A percentile compares a stretch with the other conserved stretches of the same genome.
Evolutionary conservation across 2,329 filamentous ascomycete genomes (phyloP).

Genomic region (Fusarium newnesense): DNA sequence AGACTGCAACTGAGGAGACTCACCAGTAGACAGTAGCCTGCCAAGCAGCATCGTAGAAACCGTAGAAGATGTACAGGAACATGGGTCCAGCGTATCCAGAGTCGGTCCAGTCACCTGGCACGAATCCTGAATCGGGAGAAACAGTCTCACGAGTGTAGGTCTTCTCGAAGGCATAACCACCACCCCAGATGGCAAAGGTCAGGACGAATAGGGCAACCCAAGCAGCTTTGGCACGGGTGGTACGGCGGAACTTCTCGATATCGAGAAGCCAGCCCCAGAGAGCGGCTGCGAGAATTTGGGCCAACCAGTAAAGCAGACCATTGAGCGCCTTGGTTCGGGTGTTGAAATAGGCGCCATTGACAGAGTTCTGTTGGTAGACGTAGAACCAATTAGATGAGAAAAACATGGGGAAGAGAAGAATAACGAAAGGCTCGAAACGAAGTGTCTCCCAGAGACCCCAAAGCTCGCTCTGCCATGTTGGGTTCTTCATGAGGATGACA

Average conservation of each 20-base stretch:
- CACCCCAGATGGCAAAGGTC: conserved; percentile 85
- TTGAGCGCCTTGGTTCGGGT: conserved; percentile 80
- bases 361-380: conserved; percentile 79
- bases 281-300: conserved; percentile 80
- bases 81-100: conserved; percentile 78
- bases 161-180: conserved; percentile 79
- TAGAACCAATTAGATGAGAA: conserved; percentile 87
- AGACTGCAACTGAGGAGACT: conserved; percentile 57
- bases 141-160: conserved; percentile 38
- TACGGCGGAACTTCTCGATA: conserved; percentile 66
- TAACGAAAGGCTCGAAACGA: conserved; percentile 72
- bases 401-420: conserved; percentile 84
- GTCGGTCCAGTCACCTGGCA: conserved; percentile 70
- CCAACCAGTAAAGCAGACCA: conserved; percentile 74
- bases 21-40: conserved; percentile 94
- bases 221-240: conserved; percentile 72
- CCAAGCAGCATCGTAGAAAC: conserved; percentile 89
- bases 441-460: conserved; percentile 80
- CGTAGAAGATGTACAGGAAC: conserved; percentile 92
- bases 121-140: conserved; percentile 6
- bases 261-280: conserved; percentile 80
- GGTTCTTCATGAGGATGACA: conserved; percentile 91
- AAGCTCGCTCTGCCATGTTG: conserved; percentile 84
- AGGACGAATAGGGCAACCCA: conserved; percentile 71
- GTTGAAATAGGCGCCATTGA: conserved; percentile 78